A percentile compares a stretch with the other conserved stretches of the same genome.
Conservation (phyloP, 2,329 filamentous ascomycete genomes). For the Didymella exigua region DNA sequence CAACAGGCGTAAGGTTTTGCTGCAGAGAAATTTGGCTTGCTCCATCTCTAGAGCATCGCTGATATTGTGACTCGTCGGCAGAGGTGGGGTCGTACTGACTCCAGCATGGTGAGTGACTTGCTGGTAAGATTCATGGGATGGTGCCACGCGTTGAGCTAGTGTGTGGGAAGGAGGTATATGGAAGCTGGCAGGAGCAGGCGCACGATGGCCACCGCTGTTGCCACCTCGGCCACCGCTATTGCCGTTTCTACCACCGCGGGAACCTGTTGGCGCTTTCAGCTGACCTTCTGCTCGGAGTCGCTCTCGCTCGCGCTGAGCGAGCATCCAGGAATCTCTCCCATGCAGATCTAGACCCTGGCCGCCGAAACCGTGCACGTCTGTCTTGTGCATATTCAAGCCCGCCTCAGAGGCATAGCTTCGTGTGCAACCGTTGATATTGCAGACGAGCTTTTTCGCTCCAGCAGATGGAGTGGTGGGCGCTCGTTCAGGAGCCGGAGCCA, state of each 20-base stretch:
- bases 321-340: constrained; percentile 33
- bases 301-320: constrained; percentile 23
- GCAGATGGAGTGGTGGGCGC: neutral
- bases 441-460: constrained; percentile 8
- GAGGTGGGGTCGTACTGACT: neutral
- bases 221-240: neutral
- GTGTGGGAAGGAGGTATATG: neutral
- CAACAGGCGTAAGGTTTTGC: constrained; percentile 34
- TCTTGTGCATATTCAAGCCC: constrained; percentile 28
- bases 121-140: neutral
- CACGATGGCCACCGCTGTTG: neutral
- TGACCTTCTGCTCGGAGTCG: constrained; percentile 21
- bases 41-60: constrained; percentile 31
- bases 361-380: constrained; percentile 31
- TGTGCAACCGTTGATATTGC: constrained; percentile 20
- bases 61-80: constrained; percentile 5
- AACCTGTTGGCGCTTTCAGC: constrained; percentile 6
- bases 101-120: neutral
- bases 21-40: constrained; percentile 32
- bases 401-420: constrained; percentile 27
- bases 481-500: neutral
- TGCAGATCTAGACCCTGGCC: constrained; percentile 26
- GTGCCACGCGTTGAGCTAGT: neutral
- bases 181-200: neutral
- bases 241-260: constrained; percentile 1